Evolutionary conservation across 1,284 basidiomycete genomes (phyloP).

Genomic region (Trichosporon coremiiforme): DNA sequence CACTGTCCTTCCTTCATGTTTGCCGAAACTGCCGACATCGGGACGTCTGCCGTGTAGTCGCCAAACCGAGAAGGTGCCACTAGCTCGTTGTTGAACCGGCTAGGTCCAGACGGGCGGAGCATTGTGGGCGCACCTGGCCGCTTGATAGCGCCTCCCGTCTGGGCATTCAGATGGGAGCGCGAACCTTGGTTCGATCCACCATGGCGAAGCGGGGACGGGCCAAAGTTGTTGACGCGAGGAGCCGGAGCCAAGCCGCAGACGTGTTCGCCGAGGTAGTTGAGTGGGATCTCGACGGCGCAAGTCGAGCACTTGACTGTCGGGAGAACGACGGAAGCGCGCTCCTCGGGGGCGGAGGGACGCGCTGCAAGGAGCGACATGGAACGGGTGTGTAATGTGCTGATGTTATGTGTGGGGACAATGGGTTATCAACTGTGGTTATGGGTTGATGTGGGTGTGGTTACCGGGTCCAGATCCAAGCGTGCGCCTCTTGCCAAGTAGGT

Average conservation of each 20-base stretch:
- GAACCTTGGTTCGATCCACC: conserved; percentile 2
- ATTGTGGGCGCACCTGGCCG: conserved; percentile 9
- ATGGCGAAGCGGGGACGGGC: conserved; percentile 9
- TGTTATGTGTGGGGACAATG: neutral
- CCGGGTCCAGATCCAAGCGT: conserved; percentile 1
- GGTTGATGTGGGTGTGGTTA: neutral
- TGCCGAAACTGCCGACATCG: conserved; percentile 25
- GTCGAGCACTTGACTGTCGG: conserved; percentile 80
- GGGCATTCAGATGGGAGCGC: neutral
- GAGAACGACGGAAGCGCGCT: conserved; percentile 71
- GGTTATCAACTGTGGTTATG: neutral
- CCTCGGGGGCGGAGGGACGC: conserved; percentile 28
- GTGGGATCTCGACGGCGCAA: conserved; percentile 68
- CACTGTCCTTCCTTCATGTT: conserved; percentile 21
- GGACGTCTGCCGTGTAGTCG: conserved; percentile 28
- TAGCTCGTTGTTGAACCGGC: neutral
- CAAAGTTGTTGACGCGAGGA: conserved; percentile 18
- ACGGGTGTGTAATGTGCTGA: neutral
- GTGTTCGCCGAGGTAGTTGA: conserved; percentile 72
- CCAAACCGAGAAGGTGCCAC: conserved; percentile 4
- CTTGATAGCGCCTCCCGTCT: neutral
- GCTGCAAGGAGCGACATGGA: conserved; percentile 31
- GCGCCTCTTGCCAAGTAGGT: conserved; percentile 6
- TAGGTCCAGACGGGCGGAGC: conserved; percentile 14
- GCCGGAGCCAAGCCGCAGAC: conserved; percentile 58